phyloP scores from a whole-genome alignment of 2,329 filamentous ascomycete genomes.

The Monilinia laxa region DNA sequence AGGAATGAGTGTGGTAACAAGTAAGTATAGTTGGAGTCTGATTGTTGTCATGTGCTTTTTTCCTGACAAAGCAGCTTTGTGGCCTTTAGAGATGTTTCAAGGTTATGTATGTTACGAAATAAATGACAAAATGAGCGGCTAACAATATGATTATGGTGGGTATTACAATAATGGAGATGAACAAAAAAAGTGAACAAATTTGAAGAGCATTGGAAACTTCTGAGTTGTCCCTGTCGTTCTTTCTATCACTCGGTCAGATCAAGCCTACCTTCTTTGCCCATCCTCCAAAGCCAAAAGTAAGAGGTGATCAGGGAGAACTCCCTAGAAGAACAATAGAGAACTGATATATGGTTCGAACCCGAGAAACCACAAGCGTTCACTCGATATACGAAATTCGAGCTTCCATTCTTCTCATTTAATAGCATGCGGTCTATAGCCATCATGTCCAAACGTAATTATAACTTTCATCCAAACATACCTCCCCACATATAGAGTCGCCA shows the following conservation, averaged over 20 bases:
- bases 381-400: not conserved
- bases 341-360: not conserved
- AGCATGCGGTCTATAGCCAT: not conserved
- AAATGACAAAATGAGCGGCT: constrained; percentile 2
- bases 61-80: not conserved
- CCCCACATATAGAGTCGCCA: too few relatives aligned
- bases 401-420: not conserved
- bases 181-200: not conserved
- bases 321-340: not conserved
- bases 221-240: not conserved
- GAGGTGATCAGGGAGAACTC: not conserved
- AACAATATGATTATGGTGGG: not conserved
- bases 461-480: too few relatives aligned
- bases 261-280: not conserved
- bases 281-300: not conserved
- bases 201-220: not conserved
- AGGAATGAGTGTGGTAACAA: not conserved
- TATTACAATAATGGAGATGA: not conserved
- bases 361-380: not conserved
- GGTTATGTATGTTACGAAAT: not conserved
- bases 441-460: not conserved
- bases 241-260: not conserved
- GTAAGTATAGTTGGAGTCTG: not conserved
- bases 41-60: not conserved
- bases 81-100: not conserved